These are phyloP conservation scores for Phialocephala sp. DNA, from an alignment of 2,329 filamentous ascomycete species.

Conservation along the genomic window DNA sequence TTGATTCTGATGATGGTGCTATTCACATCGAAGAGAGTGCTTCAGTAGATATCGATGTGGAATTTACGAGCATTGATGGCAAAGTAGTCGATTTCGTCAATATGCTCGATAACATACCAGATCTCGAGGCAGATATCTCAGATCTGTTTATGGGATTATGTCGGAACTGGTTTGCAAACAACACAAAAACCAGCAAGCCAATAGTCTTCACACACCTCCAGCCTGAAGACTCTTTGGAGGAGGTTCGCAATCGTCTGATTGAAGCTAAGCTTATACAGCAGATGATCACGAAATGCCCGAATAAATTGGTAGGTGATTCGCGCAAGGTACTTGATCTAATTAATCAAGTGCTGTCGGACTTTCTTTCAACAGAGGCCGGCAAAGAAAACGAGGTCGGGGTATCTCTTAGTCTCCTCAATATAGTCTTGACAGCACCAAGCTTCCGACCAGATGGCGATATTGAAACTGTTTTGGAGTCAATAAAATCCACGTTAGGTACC, in stretches of 20 bases:
- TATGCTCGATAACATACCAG: conserved; percentile 51
- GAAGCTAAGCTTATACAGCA: conserved; percentile 68
- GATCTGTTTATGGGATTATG: conserved; percentile 65
- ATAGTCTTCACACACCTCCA: conserved; percentile 41
- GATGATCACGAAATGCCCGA: conserved; percentile 66
- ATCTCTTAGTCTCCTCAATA: conserved; percentile 65
- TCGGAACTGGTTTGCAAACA: conserved; percentile 58
- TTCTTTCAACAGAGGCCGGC: conserved; percentile 44
- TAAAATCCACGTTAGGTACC: conserved; percentile 57
- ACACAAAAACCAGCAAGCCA: conserved; percentile 20
- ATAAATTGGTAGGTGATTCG: conserved; percentile 67
- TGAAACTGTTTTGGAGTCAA: conserved; percentile 47
- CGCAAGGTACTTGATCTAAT: conserved; percentile 69
- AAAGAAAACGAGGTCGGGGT: conserved; percentile 55
- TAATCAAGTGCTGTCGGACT: conserved; percentile 58
- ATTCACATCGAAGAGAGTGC: conserved; percentile 54
- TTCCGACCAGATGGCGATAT: conserved; percentile 57
- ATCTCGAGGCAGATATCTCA: conserved; percentile 53
- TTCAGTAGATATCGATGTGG: background rate
- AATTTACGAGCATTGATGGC: conserved; percentile 45
- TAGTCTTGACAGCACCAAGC: conserved; percentile 61
- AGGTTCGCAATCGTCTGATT: conserved; percentile 56
- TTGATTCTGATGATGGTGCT: conserved; percentile 49
- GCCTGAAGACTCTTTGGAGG: conserved; percentile 43
- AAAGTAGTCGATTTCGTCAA: conserved; percentile 54